Evolutionary conservation across 2,329 filamentous ascomycete genomes (phyloP), one percentile per base, ranked within the genome.

Genomic region (Acephala macrosclerotiorum): DNA sequence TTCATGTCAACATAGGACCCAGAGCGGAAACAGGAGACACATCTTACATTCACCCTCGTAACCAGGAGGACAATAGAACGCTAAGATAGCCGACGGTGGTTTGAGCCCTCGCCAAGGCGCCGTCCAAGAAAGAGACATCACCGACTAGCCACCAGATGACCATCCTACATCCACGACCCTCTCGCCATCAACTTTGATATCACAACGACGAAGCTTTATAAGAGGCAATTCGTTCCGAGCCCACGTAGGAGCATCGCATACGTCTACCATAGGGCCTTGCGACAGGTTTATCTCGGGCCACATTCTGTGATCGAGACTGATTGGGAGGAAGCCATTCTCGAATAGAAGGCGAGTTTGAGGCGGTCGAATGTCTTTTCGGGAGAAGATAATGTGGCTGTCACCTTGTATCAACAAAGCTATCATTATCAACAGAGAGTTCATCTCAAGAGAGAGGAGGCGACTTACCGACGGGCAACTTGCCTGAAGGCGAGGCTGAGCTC

Each of bases 241-340:
- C 81, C 82, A 85, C 0, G 60, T 9, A 1, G 82, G 72, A 0
- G 82, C 81, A 66, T 84, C 80, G 16, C 76, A 71, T 0, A 79
- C 76, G 67, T 86, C 84, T 2, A 69, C 67, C 72, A 86, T 79
- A 0, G 84, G 78, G 0, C 84, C 84, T 1, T 83, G 78, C 3
- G 77, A 57, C 2, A 86, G 69, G 22, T 73, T 80, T 2, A 79
- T 75, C 51, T 85, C 82, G 0, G 84, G 84, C 63, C 83, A 85
- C 1, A 86, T 77, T 0, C 83, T 75, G 66, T 85, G 83, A 69
- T 86, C 84, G 0, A 85, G 60, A 66, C 80, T 83, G 12, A 86
- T 72, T 0, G 84, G 82, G 2, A 85, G 70, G 47, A 85, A 76
- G 0, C 81, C 80, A 5, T 71, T 47, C 11, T 53, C 61, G 22